phyloP scores from a whole-genome alignment of 106 monocot species.

The Dendrobium chrysotoxum region DNA sequence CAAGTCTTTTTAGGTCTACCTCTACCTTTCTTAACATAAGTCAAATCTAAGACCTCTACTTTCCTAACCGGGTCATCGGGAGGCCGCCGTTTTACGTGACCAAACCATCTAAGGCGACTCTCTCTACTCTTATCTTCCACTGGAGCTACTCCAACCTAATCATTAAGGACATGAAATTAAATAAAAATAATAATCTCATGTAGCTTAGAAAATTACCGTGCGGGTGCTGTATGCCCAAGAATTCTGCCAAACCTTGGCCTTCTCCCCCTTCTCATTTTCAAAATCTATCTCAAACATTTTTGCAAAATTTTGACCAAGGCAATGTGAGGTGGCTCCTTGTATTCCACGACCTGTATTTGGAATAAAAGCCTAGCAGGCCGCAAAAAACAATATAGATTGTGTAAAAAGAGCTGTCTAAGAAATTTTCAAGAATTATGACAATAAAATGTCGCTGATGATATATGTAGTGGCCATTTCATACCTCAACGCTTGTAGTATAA shows the following conservation, averaged over 20 bases:
- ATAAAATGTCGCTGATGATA: not conserved
- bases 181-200: not conserved
- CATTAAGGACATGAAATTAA: not conserved
- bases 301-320: slow-evolving; percentile 99
- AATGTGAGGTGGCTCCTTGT: slow-evolving; percentile 98
- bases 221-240: slow-evolving; percentile 98
- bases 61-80: too few relatives aligned
- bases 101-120: too few relatives aligned
- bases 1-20: too few relatives aligned
- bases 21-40: too few relatives aligned
- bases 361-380: slow-evolving; percentile 63
- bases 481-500: slow-evolving; percentile 98
- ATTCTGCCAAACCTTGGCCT: slow-evolving; percentile 96
- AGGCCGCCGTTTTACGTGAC: too few relatives aligned
- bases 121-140: too few relatives aligned
- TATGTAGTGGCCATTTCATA: slow-evolving; percentile 10
- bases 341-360: slow-evolving; percentile 92
- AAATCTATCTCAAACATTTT: slow-evolving; percentile 96
- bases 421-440: not conserved
- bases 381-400: not conserved
- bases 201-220: slow-evolving; percentile 43
- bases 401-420: not conserved
- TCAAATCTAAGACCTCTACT: too few relatives aligned
- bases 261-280: slow-evolving; percentile 90
- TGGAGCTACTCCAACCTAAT: too few relatives aligned